These are phyloP conservation scores for Blastosporella zonata DNA, from an alignment of 1,284 basidiomycete species.

Conservation along the genomic window DNA sequence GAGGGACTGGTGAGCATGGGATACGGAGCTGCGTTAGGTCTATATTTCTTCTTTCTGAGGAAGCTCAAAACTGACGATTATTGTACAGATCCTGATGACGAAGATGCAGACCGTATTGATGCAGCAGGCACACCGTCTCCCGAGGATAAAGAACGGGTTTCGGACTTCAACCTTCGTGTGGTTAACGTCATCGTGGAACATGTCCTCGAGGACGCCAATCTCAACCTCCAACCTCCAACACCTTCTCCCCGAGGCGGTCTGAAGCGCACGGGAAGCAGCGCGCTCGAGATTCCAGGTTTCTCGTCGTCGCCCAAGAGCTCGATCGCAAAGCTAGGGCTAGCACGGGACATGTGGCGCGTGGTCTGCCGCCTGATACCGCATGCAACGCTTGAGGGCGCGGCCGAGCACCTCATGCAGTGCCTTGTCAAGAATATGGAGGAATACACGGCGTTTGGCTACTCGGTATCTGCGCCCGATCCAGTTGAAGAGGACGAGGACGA, in stretches of 20 bases:
- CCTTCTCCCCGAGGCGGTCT: neutral
- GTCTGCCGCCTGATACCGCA: slow-evolving; percentile 42
- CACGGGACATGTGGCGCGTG: slow-evolving; percentile 53
- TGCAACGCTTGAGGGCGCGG: slow-evolving; percentile 39
- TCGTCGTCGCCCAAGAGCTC: slow-evolving; percentile 23
- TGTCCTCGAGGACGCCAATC: slow-evolving; percentile 49
- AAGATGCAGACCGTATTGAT: slow-evolving; percentile 20
- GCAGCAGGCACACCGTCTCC: slow-evolving; percentile 16
- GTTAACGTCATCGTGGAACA: slow-evolving; percentile 40
- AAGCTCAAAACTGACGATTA: neutral
- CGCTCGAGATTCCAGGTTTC: slow-evolving; percentile 12
- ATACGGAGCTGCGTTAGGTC: slow-evolving; percentile 30
- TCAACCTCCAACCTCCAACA: slow-evolving; percentile 32
- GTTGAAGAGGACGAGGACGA: slow-evolving; percentile 7
- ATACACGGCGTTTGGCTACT: slow-evolving; percentile 29
- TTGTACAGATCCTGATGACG: slow-evolving; percentile 27
- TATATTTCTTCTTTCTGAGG: slow-evolving; percentile 1
- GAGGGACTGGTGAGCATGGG: slow-evolving; percentile 31
- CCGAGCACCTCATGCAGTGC: slow-evolving; percentile 42
- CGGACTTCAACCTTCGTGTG: slow-evolving; percentile 40
- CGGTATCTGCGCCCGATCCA: neutral
- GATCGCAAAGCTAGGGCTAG: slow-evolving; percentile 46
- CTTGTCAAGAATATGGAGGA: slow-evolving; percentile 48
- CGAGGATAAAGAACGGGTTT: slow-evolving; percentile 27
- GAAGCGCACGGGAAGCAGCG: slow-evolving; percentile 4